Conservation (phyloP, 176 grass and related monocot genomes). For the Lolium rigidum region DNA sequence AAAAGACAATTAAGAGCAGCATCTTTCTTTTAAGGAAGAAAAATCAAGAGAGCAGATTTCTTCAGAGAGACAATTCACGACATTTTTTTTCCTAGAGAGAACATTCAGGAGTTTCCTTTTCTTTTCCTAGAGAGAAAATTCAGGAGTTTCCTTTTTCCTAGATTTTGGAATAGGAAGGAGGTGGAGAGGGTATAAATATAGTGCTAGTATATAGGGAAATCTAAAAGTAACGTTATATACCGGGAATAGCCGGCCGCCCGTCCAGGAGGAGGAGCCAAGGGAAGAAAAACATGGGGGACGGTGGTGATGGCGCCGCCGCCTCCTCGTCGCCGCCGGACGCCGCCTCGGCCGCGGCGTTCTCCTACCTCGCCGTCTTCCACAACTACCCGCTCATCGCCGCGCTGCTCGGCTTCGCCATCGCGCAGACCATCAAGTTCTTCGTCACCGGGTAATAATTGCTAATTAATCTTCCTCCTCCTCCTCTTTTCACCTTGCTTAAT, state of each 20-base stretch:
- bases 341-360: constrained; percentile 38
- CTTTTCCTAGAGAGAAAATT: too few species aligned
- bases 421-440: constrained; percentile 90
- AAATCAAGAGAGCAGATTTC: too few species aligned
- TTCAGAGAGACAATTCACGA: background rate
- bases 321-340: constrained; percentile 54
- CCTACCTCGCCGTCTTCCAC: constrained; percentile 73
- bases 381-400: constrained; percentile 85
- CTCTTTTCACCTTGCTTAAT: too few species aligned
- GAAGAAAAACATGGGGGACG: constrained; percentile 47
- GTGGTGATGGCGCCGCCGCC: constrained; percentile 41
- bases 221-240: background rate
- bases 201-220: background rate
- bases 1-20: background rate
- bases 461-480: background rate
- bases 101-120: too few species aligned
- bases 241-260: constrained; percentile 31
- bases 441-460: constrained; percentile 58
- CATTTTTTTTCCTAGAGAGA: background rate
- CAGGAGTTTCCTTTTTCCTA: too few species aligned
- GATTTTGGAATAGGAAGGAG: background rate
- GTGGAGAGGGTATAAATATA: constrained; percentile 1
- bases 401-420: constrained; percentile 75
- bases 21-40: background rate
- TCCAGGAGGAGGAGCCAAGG: constrained; percentile 5